Base-by-base conservation (phyloP, 2,329 filamentous ascomycete species). In the Helotiales sp. region DNA sequence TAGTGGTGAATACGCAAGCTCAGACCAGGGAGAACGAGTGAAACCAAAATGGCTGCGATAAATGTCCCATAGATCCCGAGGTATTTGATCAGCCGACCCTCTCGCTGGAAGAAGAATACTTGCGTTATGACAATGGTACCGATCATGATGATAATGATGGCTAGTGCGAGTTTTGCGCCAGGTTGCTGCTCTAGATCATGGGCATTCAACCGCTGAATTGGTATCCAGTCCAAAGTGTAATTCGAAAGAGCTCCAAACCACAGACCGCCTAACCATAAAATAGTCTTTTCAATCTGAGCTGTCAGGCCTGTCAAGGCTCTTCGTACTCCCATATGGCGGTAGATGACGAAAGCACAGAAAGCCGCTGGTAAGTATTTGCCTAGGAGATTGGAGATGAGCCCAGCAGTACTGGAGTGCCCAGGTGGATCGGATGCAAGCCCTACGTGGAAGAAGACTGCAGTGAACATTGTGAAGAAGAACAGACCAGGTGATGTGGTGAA, bases 231-330 rank as follows among this genome's bases (percentile, higher is more conserved):
- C 69, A 99, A 91, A 0, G 95, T 98, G 74, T 97, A 96, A 74
- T 98, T 98, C 69, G 93, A 93, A 64, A 99, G 76, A 1, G 91
- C 88, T 15, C 93, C 95, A 36, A 97, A 85, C 89, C 96, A 99
- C 69, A 89, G 92, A 7, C 86, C 88, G 1, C 93, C 93, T 0
- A 99, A 79, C 89, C 92, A 98, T 27, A 98, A 79, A 2, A 98
- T 74, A 0, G 91, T 90, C 78, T 96, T 97, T 69, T 96, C 93
- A 42, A 96, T 67, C 70, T 96, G 93, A 0, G 93, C 91, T 0
- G 84, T 88, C 2, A 97, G 80, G 1, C 86, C 87, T 1, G 73
- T 74, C 25, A 96, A 81, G 1, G 89, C 86, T 46, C 90, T 87
- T 4, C 84, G 80, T 9, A 95, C 82, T 54, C 86, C 84, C 79